Conservation (phyloP, 192 early-diverging fungal genomes). For the Rhizophagus prolifer region DNA sequence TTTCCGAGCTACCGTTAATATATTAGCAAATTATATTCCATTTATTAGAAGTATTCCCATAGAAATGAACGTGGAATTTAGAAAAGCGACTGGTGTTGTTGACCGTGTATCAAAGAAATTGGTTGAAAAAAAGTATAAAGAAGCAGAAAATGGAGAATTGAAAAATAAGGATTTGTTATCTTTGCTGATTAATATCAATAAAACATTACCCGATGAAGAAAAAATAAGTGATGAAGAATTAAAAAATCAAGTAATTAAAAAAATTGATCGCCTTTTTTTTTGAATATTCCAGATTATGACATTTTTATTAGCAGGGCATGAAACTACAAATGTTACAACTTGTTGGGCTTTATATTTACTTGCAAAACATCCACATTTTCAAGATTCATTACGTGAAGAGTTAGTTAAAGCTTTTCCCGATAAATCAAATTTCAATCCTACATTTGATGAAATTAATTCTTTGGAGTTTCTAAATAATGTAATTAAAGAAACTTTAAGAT, state of each 20-base stretch:
- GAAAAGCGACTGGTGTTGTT: constrained; percentile 32
- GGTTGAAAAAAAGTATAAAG: constrained; percentile 39
- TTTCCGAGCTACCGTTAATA: constrained; percentile 29
- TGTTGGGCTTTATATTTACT: constrained; percentile 56
- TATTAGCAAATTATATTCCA: constrained; percentile 32
- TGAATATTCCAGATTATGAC: background rate
- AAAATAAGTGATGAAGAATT: constrained; percentile 47
- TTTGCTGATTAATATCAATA: constrained; percentile 43
- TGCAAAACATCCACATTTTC: constrained; percentile 44
- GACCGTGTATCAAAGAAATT: constrained; percentile 37
- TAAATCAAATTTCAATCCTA: constrained; percentile 40
- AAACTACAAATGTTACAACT: constrained; percentile 51
- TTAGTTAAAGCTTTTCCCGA: constrained; percentile 39
- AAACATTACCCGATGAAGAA: constrained; percentile 38
- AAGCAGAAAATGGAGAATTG: constrained; percentile 22
- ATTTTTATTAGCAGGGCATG: constrained; percentile 48
- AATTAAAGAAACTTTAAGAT: constrained; percentile 50
- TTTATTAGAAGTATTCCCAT: constrained; percentile 31
- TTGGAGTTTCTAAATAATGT: constrained; percentile 51
- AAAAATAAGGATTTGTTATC: constrained; percentile 45
- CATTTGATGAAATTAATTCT: constrained; percentile 48
- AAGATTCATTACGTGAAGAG: constrained; percentile 48
- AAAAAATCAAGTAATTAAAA: constrained; percentile 43
- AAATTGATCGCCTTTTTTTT: too few relatives aligned
- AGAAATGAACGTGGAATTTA: background rate